A percentile compares a stretch with the other conserved stretches of the same genome.
These are phyloP conservation scores for Knoxia roxburghii DNA, from an alignment of 257 asterid genomes.

Conservation along the genomic window DNA sequence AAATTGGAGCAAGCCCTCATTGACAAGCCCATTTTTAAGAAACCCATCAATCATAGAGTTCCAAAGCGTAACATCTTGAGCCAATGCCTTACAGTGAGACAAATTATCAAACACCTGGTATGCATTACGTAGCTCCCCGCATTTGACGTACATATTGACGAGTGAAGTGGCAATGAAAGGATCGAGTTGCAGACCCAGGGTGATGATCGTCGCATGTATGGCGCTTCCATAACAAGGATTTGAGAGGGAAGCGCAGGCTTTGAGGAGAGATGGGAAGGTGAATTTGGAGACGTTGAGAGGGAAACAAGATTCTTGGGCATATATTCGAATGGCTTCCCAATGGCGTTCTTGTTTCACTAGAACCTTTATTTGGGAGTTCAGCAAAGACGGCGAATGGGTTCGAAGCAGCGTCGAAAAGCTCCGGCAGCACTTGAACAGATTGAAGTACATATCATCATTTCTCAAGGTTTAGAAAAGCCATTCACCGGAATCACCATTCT, in stretches of 20 bases:
- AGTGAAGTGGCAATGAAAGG: conserved; percentile 67
- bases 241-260: conserved; percentile 59
- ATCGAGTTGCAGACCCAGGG: conserved; percentile 54
- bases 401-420: conserved; percentile 28
- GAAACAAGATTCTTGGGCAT: conserved; percentile 37
- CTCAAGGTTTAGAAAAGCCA: neutral
- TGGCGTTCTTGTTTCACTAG: conserved; percentile 46
- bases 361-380: conserved; percentile 33
- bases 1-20: conserved; percentile 41
- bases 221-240: conserved; percentile 42
- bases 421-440: conserved; percentile 20
- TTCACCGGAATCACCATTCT: too few relatives aligned
- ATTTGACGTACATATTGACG: conserved; percentile 53
- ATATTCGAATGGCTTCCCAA: conserved; percentile 47
- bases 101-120: conserved; percentile 57
- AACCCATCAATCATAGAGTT: conserved; percentile 73
- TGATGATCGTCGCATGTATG: conserved; percentile 52
- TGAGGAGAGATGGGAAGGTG: conserved; percentile 75
- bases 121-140: conserved; percentile 50
- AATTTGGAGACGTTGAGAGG: conserved; percentile 39
- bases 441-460: conserved; percentile 35
- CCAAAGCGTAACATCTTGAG: conserved; percentile 69
- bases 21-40: conserved; percentile 35
- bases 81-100: conserved; percentile 31
- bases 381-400: conserved; percentile 14